These are phyloP conservation scores for Colletotrichum theobromicola DNA, from an alignment of 2,329 filamentous ascomycete species.

Conservation along the genomic window DNA sequence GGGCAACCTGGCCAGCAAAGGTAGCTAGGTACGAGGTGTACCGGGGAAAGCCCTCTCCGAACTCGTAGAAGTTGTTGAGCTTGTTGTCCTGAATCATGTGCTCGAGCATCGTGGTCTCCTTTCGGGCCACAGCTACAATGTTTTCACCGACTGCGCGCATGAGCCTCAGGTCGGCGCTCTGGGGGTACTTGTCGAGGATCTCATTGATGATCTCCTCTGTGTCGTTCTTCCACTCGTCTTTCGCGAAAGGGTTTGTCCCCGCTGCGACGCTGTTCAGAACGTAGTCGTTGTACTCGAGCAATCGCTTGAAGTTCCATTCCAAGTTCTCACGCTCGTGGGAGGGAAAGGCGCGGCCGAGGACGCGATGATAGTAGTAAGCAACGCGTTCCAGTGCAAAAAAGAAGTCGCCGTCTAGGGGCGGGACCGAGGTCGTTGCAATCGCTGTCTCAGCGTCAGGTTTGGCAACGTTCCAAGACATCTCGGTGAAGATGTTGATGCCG, in stretches of 20 bases:
- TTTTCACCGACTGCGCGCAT: conserved; percentile 30
- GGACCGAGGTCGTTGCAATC: not conserved
- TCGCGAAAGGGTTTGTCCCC: not conserved
- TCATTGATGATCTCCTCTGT: not conserved
- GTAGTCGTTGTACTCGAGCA: not conserved
- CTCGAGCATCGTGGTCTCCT: conserved; percentile 35
- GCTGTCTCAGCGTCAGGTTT: not conserved
- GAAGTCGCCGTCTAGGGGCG: not conserved
- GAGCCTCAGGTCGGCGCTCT: not conserved
- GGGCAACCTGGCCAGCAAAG: not conserved
- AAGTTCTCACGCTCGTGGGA: not conserved
- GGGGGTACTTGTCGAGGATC: not conserved
- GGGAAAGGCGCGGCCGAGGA: not conserved
- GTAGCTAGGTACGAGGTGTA: not conserved
- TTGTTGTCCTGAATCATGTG: conserved; percentile 33
- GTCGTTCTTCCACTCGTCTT: not conserved
- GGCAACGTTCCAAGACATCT: not conserved
- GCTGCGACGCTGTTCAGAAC: not conserved
- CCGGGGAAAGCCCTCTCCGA: conserved; percentile 4
- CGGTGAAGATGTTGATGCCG: not conserved
- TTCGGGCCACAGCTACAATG: conserved; percentile 33
- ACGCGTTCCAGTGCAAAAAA: not conserved
- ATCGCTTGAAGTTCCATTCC: not conserved
- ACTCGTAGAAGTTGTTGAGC: conserved; percentile 31
- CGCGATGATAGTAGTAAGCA: not conserved